These are phyloP conservation scores for Vigna reflexopilosa DNA, from an alignment of 306 rosid genomes.

Conservation along the genomic window DNA sequence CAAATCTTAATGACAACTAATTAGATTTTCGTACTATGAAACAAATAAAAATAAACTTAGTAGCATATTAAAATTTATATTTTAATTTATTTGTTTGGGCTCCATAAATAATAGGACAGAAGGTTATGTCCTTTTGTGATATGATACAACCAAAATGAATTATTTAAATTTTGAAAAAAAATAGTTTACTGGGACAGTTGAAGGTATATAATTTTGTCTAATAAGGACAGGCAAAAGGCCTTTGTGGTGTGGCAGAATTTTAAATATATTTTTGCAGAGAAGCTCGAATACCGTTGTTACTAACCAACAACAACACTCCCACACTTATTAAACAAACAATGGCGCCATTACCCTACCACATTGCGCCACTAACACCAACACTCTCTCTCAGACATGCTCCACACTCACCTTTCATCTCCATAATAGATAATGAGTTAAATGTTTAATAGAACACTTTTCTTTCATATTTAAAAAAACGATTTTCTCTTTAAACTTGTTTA, in stretches of 20 bases:
- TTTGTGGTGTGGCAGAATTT: neutral
- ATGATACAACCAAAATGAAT: neutral
- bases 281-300: conserved; percentile 4
- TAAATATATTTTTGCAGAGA: neutral
- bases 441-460: too few relatives aligned
- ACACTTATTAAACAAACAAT: conserved; percentile 30
- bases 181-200: neutral
- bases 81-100: too few relatives aligned
- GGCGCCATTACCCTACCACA: neutral
- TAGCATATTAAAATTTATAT: too few relatives aligned
- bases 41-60: too few relatives aligned
- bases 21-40: too few relatives aligned
- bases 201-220: neutral
- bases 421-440: too few relatives aligned
- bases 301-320: neutral
- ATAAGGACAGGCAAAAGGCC: neutral
- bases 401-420: conserved; percentile 4
- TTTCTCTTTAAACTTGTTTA: too few relatives aligned
- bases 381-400: neutral
- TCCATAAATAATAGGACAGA: neutral
- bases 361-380: neutral
- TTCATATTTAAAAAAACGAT: too few relatives aligned
- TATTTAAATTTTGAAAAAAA: neutral
- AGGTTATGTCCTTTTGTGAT: neutral
- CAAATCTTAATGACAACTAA: too few relatives aligned